Percentiles rank a stretch among this genome's conserved stretches.
These are phyloP conservation scores for Themeda triandra DNA, from an alignment of 176 grass and related monocot genomes.

Conservation along the genomic window DNA sequence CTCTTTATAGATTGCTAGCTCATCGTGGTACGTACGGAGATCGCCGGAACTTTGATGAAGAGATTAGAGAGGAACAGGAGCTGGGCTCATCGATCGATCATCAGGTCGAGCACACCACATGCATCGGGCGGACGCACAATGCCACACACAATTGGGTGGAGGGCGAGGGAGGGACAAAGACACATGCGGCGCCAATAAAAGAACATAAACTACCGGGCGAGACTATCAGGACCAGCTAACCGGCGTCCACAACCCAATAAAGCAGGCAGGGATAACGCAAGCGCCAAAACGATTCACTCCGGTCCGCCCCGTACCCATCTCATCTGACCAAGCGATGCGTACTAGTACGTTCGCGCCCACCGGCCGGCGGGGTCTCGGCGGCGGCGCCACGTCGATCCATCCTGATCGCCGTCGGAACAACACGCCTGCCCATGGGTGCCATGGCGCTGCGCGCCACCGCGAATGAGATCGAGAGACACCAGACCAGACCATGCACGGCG, in stretches of 20 bases:
- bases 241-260: background rate
- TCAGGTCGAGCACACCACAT: background rate
- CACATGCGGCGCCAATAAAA: slow-evolving; percentile 17
- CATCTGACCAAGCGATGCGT: too few species aligned
- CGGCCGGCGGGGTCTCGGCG: background rate
- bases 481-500: background rate
- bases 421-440: background rate
- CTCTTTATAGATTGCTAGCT: too few species aligned
- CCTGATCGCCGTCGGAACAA: background rate
- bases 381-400: background rate
- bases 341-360: background rate
- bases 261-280: background rate
- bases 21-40: too few species aligned
- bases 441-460: background rate
- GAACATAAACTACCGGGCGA: slow-evolving; percentile 30
- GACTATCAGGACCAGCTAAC: background rate
- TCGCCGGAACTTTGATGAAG: background rate
- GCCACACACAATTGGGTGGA: too few species aligned
- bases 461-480: background rate
- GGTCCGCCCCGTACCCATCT: background rate
- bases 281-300: background rate
- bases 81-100: background rate
- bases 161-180: background rate
- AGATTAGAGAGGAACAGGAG: background rate
- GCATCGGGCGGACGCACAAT: background rate